Conservation (phyloP, 176 grass and related monocot genomes). For the Oryza brachyantha region DNA sequence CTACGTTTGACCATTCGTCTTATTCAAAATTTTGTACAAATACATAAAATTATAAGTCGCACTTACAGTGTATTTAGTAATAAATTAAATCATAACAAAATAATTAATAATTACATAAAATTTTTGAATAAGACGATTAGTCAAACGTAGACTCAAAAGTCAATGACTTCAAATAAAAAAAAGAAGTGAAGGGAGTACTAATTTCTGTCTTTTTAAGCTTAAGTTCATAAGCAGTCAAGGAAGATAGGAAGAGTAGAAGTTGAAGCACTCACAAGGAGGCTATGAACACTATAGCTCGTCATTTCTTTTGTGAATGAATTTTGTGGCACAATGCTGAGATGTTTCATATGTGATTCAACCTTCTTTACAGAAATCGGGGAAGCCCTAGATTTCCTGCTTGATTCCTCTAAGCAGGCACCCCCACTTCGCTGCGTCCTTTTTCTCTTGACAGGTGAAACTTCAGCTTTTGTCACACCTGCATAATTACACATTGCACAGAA, state of each 20-base stretch:
- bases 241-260: not conserved
- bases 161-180: too few species aligned
- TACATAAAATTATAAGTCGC: too few species aligned
- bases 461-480: not conserved
- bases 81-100: too few species aligned
- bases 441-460: constrained; percentile 4
- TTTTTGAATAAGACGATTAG: too few species aligned
- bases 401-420: not conserved
- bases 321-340: not conserved
- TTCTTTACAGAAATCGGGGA: not conserved
- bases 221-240: not conserved
- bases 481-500: not conserved
- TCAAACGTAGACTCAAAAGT: too few species aligned
- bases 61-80: too few species aligned
- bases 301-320: constrained; percentile 19
- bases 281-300: not conserved
- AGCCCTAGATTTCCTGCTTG: not conserved
- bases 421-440: not conserved
- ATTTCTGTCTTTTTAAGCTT: not conserved
- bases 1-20: too few species aligned
- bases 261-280: not conserved
- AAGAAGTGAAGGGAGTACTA: too few species aligned
- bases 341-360: not conserved
- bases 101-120: too few species aligned
- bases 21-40: too few species aligned